phyloP scores from a whole-genome alignment of 129 eudicot species.

The Saussurea involucrata region DNA sequence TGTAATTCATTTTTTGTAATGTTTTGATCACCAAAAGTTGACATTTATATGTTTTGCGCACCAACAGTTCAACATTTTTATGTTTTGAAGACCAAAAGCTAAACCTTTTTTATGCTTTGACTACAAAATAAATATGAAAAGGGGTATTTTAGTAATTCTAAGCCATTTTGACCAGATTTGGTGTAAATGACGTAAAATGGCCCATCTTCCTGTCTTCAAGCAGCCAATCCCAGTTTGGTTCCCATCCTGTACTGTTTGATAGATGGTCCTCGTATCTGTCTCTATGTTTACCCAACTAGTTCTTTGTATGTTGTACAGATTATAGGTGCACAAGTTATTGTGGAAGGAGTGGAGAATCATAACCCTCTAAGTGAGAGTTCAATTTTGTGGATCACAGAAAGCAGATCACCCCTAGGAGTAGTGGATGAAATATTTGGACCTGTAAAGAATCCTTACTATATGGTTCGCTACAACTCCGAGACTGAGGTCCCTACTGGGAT shows the following conservation, averaged over 20 bases:
- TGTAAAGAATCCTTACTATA: slow-evolving; percentile 83
- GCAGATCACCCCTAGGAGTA: slow-evolving; percentile 68
- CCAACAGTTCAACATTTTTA: not conserved
- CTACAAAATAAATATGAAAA: too few relatives aligned
- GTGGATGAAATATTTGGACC: slow-evolving; percentile 94
- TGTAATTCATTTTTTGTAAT: not conserved
- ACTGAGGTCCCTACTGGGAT: slow-evolving; percentile 67
- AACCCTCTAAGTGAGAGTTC: slow-evolving; percentile 81
- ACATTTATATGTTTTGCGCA: not conserved
- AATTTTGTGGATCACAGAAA: slow-evolving; percentile 81
- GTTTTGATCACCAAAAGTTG: not conserved
- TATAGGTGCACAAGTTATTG: slow-evolving; percentile 74
- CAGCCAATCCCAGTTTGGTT: too few relatives aligned
- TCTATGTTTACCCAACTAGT: not conserved
- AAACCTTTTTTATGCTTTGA: too few relatives aligned
- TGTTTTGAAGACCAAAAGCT: not conserved
- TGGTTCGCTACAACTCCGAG: slow-evolving; percentile 74
- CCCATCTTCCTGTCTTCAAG: too few relatives aligned
- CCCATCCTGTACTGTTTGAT: too few relatives aligned
- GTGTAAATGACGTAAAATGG: too few relatives aligned
- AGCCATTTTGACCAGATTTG: too few relatives aligned
- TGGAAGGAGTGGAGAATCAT: slow-evolving; percentile 81
- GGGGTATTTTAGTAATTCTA: too few relatives aligned
- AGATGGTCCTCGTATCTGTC: too few relatives aligned
- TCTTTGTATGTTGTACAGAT: slow-evolving; percentile 34